phyloP scores from a whole-genome alignment of 2,329 filamentous ascomycete genomes.

The Phialophora expanda region DNA sequence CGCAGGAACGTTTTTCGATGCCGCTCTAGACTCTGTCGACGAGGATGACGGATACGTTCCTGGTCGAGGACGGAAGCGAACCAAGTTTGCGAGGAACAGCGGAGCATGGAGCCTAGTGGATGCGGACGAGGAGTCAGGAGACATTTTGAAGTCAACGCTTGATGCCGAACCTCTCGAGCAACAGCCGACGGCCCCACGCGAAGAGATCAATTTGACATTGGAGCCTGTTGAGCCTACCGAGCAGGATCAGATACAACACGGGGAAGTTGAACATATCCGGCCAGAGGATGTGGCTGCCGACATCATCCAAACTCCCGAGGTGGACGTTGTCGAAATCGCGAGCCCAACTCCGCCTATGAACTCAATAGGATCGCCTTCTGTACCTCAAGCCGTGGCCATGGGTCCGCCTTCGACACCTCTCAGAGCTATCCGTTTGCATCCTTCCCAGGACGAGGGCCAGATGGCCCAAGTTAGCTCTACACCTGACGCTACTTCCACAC shows the following conservation, averaged over 20 bases:
- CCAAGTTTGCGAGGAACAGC: constrained; percentile 70
- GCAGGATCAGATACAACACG: neutral
- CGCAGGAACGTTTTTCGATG: constrained; percentile 30
- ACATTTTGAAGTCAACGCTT: neutral
- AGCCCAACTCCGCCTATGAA: neutral
- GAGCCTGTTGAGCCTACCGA: neutral
- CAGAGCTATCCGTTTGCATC: constrained; percentile 7
- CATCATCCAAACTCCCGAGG: neutral
- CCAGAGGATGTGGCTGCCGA: neutral
- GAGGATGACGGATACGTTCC: constrained; percentile 69
- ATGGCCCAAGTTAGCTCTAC: neutral
- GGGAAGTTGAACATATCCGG: neutral
- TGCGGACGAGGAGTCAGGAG: constrained; percentile 38
- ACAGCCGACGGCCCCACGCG: constrained; percentile 12
- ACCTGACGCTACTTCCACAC: constrained; percentile 38
- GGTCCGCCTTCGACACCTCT: constrained; percentile 32
- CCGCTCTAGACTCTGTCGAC: constrained; percentile 54
- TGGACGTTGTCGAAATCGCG: neutral
- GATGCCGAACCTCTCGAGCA: neutral
- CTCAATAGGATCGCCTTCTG: neutral
- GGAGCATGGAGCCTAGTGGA: constrained; percentile 76
- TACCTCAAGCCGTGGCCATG: constrained; percentile 19
- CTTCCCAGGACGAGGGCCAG: neutral
- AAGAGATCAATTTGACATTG: neutral
- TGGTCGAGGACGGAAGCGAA: constrained; percentile 70